phyloP scores from a whole-genome alignment of 1,139 yeast genomes.

The Lodderomyces beijingensis region DNA sequence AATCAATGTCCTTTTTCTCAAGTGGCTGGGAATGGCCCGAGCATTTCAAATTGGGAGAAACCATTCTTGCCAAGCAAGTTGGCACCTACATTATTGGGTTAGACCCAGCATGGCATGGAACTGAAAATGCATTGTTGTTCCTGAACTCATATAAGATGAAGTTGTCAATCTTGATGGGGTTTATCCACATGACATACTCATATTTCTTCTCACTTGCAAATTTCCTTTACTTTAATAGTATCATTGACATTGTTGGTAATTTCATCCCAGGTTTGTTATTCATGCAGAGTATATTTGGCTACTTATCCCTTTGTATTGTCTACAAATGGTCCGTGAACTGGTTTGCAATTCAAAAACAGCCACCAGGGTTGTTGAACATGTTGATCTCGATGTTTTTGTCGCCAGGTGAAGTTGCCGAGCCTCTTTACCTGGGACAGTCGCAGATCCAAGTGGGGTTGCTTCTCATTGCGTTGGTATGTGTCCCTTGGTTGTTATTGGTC shows the following conservation, averaged over 20 bases:
- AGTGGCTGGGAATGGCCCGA: slow-evolving; percentile 80
- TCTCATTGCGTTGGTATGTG: slow-evolving; percentile 62
- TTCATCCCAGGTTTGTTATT: slow-evolving; percentile 75
- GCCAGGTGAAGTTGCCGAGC: slow-evolving; percentile 70
- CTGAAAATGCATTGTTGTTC: slow-evolving; percentile 70
- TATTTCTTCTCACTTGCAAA: slow-evolving; percentile 66
- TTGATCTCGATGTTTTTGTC: slow-evolving; percentile 75
- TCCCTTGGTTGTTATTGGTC: slow-evolving; percentile 67
- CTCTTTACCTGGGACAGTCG: slow-evolving; percentile 61
- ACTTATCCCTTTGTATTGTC: slow-evolving; percentile 64
- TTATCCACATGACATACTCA: slow-evolving; percentile 73
- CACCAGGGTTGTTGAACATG: slow-evolving; percentile 80
- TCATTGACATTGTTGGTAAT: slow-evolving; percentile 68
- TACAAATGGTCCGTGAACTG: slow-evolving; percentile 81
- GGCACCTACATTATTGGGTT: slow-evolving; percentile 68
- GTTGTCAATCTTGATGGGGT: slow-evolving; percentile 75
- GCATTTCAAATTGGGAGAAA: slow-evolving; percentile 53
- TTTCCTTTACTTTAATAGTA: slow-evolving; percentile 52
- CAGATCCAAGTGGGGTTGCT: slow-evolving; percentile 56
- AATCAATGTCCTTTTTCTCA: slow-evolving; percentile 66
- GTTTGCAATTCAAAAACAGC: slow-evolving; percentile 62
- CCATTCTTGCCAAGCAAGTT: slow-evolving; percentile 48
- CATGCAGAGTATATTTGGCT: slow-evolving; percentile 83
- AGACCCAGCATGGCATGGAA: slow-evolving; percentile 80
- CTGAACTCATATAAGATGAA: slow-evolving; percentile 82